Base-by-base conservation (phyloP, 805 yeast genomes). In the Phaffomyces opuntiae region DNA sequence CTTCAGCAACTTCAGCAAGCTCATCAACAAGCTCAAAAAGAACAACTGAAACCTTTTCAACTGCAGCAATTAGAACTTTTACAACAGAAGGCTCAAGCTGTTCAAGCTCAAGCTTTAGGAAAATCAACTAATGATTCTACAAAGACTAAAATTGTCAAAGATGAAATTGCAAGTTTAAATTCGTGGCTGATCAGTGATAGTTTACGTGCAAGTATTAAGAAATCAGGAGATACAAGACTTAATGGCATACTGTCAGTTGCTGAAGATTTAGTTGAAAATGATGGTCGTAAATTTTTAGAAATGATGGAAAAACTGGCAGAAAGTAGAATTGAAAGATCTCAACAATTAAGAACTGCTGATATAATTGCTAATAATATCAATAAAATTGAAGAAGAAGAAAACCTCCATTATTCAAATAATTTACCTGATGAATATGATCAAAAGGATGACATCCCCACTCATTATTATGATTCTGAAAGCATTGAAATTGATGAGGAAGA, bases 241-340 rank as follows among this genome's bases (percentile, higher is more conserved):
- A 68, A 65, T 34, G 80, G 78, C 13, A 67, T 77, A 47, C 64
- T 74, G 51, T 69, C 82, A 4, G 75, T 89, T 38, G 93, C 96
- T 1, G 95, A 87, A 53, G 95, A 87, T 56, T 63, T 89, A 26
- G 70, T 87, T 54, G 78, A 77, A 53, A 82, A 81, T 57, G 87
- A 84, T 50, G 96, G 95, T n/a, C 74, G 75, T 51, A 77, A 80
- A 37, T 86, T 88, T 51, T 74, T 87, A 31, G 82, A 82, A 51
- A 81, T 87, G 74, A 82, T 89, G 78, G 95, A 87, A 61, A 74
- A 79, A 44, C 68, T 86, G 39, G 86, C 88, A 4, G 74, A 75
- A 47, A 72, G 79, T 38, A 65, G 78, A 17, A 54, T 68, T 62
- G 61, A 53, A 39, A 56, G 61, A 42, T 19, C 53, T 7, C 56